A percentile compares a stretch with the other conserved stretches of the same genome.
Conservation (phyloP, 345 rosid genomes). For the Pistacia atlantica region DNA sequence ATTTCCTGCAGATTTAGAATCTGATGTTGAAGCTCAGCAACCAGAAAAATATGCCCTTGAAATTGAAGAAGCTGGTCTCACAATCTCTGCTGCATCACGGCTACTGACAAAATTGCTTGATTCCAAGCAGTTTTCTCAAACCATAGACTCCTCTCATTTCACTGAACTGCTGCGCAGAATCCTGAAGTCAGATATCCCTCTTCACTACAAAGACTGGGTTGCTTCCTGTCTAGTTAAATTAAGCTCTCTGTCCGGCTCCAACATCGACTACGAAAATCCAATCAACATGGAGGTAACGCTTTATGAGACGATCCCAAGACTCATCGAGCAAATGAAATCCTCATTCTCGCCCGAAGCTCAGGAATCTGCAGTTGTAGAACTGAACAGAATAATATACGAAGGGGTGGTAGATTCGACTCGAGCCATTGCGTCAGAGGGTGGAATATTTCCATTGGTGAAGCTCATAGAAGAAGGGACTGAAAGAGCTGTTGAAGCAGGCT, state of each 20-base stretch:
- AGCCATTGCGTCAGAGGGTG: constrained; percentile 63
- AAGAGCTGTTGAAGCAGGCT: constrained; percentile 63
- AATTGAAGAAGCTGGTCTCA: constrained; percentile 76
- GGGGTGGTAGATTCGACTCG: constrained; percentile 63
- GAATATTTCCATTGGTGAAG: constrained; percentile 67
- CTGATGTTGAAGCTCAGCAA: constrained; percentile 52
- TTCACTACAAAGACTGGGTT: constrained; percentile 72
- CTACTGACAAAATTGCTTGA: constrained; percentile 76
- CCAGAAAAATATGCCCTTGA: constrained; percentile 58
- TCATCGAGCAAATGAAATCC: constrained; percentile 63
- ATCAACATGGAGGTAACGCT: constrained; percentile 67
- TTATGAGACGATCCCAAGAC: constrained; percentile 79
- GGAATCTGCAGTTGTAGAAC: constrained; percentile 81
- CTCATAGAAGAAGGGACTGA: constrained; percentile 64
- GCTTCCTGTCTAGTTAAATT: constrained; percentile 79
- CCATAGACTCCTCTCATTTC: constrained; percentile 35
- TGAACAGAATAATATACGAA: constrained; percentile 67
- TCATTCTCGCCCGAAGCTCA: constrained; percentile 50
- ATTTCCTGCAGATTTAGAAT: constrained; percentile 46
- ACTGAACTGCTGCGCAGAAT: constrained; percentile 43
- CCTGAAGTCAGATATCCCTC: constrained; percentile 54
- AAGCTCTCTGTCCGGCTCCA: constrained; percentile 38
- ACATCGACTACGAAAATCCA: constrained; percentile 41
- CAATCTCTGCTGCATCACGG: constrained; percentile 69
- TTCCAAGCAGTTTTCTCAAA: constrained; percentile 50